A percentile compares a stretch with the other conserved stretches of the same genome.
These are phyloP conservation scores for Mortierella alpina DNA, from an alignment of 192 early-diverging fungal species.

Conservation along the genomic window DNA sequence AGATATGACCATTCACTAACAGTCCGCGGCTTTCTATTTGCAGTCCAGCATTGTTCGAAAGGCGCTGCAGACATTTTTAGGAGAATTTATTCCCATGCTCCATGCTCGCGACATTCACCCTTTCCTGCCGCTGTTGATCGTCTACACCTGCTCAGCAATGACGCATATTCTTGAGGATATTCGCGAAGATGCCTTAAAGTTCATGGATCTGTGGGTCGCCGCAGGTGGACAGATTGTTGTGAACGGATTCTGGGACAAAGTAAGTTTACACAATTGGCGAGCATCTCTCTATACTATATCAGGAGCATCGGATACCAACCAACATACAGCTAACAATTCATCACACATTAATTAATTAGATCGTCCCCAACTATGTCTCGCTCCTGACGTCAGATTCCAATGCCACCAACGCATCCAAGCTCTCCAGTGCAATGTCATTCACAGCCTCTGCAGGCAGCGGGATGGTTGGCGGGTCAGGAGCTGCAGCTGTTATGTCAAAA, in stretches of 20 bases:
- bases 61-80: slow-evolving; percentile 58
- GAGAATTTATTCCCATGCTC: slow-evolving; percentile 51
- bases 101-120: slow-evolving; percentile 73
- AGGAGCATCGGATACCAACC: background rate
- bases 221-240: slow-evolving; percentile 71
- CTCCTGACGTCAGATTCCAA: slow-evolving; percentile 68
- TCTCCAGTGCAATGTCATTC: slow-evolving; percentile 48
- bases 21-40: background rate
- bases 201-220: slow-evolving; percentile 79
- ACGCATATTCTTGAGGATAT: slow-evolving; percentile 91
- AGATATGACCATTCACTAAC: background rate
- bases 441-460: slow-evolving; percentile 24
- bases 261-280: slow-evolving; percentile 30
- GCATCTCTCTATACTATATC: background rate
- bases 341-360: slow-evolving; percentile 33
- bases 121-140: slow-evolving; percentile 81
- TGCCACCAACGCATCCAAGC: slow-evolving; percentile 48
- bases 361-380: slow-evolving; percentile 73
- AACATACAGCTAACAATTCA: background rate
- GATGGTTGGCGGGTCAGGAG: slow-evolving; percentile 15
- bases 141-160: slow-evolving; percentile 88
- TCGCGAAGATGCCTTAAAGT: slow-evolving; percentile 80
- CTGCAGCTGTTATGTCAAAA: background rate
- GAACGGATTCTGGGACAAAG: slow-evolving; percentile 74
- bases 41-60: slow-evolving; percentile 58